Base-by-base conservation (phyloP, 129 eudicot species). In the Solidago caesia region DNA sequence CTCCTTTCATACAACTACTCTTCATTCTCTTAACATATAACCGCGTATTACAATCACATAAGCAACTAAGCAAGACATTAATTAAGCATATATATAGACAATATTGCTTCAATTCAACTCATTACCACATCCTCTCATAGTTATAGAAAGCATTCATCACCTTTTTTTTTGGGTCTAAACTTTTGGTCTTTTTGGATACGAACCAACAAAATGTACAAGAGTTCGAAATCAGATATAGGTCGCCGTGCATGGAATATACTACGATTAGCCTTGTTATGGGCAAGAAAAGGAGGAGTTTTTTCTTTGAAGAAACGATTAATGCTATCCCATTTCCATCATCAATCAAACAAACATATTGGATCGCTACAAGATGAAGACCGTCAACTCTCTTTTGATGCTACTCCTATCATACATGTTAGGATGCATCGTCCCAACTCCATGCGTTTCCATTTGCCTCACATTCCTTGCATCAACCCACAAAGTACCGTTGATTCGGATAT, bases 391-490 rank as follows among this genome's bases (percentile, higher is more conserved):
- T 92, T 89, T 64, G 97, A 92, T 12, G 88, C 87, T 0, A 89
- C 97, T 0, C 97, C 97, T 0, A 68, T 89, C 0, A 76, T 92
- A 33, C 94, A 87, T 60, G 82, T 89, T 42, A 80, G 67, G 75
- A 87, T 92, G 97, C 91, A 88, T 13, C 91, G 97, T 0, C 97
- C 97, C 7, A 73, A 87, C 52, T 87, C 97, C 11, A 58, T 89
- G 80, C 75, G 92, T 0, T 92, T 92, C 71, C 85, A 70, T 16
- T 45, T 88, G 80, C 96, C 96, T 27, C 78, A 80, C 70, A 89
- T 91, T 21, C 97, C 97, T 3, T 92, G 96, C 77, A 87, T 92
- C 57, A 85, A 80, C 8, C 92, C 96, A 0, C 80, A 74, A 4
- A 39, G 39, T 33, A 33, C 27, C 2, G 80, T 64, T 56, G 91